phyloP scores from a whole-genome alignment of 2,329 filamentous ascomycete species.

The Mariannaea elegans region DNA sequence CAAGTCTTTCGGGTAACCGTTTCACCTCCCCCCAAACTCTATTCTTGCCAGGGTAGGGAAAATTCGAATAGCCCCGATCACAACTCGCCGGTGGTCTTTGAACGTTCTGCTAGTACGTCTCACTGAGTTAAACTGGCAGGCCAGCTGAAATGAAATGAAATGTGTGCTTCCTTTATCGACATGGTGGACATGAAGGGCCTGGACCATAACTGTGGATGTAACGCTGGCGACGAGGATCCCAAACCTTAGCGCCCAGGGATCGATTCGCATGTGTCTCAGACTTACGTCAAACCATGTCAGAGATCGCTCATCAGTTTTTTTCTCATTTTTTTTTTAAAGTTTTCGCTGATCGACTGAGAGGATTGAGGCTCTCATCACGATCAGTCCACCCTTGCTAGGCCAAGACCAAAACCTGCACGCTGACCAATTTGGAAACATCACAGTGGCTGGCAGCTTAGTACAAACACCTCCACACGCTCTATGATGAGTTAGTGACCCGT shows the following conservation, averaged over 20 bases:
- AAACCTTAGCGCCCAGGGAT: too few species aligned
- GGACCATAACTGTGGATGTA: too few species aligned
- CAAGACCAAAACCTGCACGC: neutral
- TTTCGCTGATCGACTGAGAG: slow-evolving; percentile 6
- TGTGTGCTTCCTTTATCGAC: too few species aligned
- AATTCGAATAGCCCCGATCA: neutral
- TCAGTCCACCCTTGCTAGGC: slow-evolving; percentile 11
- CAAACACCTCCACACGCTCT: slow-evolving; percentile 5
- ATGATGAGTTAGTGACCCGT: neutral
- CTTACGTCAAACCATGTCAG: too few species aligned
- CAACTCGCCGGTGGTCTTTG: neutral
- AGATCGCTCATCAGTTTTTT: neutral
- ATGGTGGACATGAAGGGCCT: too few species aligned
- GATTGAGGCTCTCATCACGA: slow-evolving; percentile 10
- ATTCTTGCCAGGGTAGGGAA: neutral
- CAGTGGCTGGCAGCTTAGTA: neutral
- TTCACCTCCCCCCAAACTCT: neutral
- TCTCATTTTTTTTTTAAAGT: neutral
- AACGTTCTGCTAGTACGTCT: neutral
- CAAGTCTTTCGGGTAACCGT: neutral
- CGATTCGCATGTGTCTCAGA: too few species aligned
- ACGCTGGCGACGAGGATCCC: too few species aligned
- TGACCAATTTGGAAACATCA: slow-evolving; percentile 10
- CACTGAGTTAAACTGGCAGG: too few species aligned
- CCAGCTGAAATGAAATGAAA: too few species aligned